Percentiles rank a stretch among this genome's conserved stretches.
Conservation (phyloP, 2,329 filamentous ascomycete genomes). For the Diaporthe citri region DNA sequence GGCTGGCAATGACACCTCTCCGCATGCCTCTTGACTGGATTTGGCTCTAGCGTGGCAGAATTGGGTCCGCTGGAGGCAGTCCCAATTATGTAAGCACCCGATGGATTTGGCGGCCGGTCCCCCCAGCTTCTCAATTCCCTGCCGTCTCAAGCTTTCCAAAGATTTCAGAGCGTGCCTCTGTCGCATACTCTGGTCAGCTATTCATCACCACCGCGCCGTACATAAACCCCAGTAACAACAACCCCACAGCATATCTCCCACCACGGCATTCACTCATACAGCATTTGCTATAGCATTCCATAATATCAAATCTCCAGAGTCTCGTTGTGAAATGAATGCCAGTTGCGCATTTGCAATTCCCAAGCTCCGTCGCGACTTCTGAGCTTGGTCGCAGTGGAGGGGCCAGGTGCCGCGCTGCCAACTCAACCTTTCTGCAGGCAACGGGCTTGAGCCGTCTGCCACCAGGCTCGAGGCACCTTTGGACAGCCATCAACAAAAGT, state of each 20-base stretch:
- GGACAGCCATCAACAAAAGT: not conserved
- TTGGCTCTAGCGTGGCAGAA: not conserved
- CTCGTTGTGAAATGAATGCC: constrained; percentile 24
- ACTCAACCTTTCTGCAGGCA: constrained; percentile 12
- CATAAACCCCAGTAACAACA: not conserved
- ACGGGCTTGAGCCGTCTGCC: constrained; percentile 3
- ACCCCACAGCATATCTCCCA: constrained; percentile 10
- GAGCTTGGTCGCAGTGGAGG: constrained; percentile 40
- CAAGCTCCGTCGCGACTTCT: constrained; percentile 43
- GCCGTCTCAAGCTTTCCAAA: constrained; percentile 40
- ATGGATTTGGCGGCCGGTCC: constrained; percentile 51
- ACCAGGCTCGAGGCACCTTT: not conserved
- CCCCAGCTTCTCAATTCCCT: constrained; percentile 47
- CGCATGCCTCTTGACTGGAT: not conserved
- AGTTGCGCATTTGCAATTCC: constrained; percentile 15
- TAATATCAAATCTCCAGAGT: not conserved
- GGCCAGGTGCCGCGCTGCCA: constrained; percentile 27
- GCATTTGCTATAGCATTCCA: not conserved
- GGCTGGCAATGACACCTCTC: not conserved
- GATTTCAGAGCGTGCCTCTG: constrained; percentile 48
- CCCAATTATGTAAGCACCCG: constrained; percentile 36
- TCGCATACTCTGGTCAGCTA: constrained; percentile 13
- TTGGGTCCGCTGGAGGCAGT: not conserved
- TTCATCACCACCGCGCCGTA: not conserved
- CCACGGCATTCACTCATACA: not conserved